These are phyloP conservation scores for Colletotrichum eleusines DNA, from an alignment of 2,329 filamentous ascomycete species.

Conservation along the genomic window DNA sequence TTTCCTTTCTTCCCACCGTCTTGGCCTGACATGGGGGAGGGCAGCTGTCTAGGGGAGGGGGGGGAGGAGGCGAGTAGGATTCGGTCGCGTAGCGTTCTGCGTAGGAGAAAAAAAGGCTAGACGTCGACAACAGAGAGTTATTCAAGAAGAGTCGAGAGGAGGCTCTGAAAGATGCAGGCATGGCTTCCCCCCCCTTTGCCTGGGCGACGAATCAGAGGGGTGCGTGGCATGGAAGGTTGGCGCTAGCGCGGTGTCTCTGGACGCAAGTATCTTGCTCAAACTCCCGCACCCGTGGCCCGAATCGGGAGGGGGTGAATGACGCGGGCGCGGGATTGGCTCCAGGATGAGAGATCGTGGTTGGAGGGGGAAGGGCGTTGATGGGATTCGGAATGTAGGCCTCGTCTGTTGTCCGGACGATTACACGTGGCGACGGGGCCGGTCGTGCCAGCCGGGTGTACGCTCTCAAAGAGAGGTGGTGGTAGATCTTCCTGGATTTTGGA, in stretches of 20 bases:
- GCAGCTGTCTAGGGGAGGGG: slow-evolving; percentile 1
- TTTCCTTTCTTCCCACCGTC: slow-evolving; percentile 15
- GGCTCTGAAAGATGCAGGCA: slow-evolving; percentile 22
- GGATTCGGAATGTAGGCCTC: slow-evolving; percentile 19
- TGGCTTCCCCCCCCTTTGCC: not conserved
- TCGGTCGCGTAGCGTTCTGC: not conserved
- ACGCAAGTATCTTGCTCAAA: slow-evolving; percentile 44
- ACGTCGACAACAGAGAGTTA: not conserved
- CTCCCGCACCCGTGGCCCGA: slow-evolving; percentile 34
- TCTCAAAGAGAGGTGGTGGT: not conserved
- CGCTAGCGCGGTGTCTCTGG: slow-evolving; percentile 34
- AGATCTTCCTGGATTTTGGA: not conserved
- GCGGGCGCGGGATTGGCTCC: not conserved
- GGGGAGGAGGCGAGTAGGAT: not conserved
- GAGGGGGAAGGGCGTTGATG: no score
- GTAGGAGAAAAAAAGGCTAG: not conserved
- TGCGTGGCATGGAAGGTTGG: slow-evolving; percentile 26
- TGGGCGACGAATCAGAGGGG: slow-evolving; percentile 36
- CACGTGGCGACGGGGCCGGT: no score
- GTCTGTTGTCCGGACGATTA: slow-evolving; percentile 11
- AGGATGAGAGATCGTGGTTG: not conserved
- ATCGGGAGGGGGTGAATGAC: slow-evolving; percentile 1
- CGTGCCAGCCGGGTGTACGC: not conserved
- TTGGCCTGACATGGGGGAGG: not conserved
- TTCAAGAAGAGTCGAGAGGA: not conserved